phyloP scores from a whole-genome alignment of 176 grass and related monocot species.

The Triticum aestivum region DNA sequence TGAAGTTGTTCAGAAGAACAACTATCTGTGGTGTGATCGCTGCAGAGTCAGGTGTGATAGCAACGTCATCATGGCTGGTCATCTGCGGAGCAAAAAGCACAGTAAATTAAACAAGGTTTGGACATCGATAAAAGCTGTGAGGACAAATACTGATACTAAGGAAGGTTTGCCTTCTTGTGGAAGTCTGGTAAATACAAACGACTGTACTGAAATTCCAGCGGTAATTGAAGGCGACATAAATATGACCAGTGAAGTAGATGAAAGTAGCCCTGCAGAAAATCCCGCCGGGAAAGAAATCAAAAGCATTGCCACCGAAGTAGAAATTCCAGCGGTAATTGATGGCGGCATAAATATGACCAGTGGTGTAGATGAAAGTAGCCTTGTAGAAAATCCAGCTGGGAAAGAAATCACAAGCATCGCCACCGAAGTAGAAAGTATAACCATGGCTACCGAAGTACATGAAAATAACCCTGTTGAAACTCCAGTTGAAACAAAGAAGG shows the following conservation, averaged over 20 bases:
- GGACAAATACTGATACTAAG: slow-evolving; percentile 1
- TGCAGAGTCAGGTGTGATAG: slow-evolving; percentile 44
- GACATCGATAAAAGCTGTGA: slow-evolving; percentile 22
- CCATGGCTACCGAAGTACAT: background rate
- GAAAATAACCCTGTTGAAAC: background rate
- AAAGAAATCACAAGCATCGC: background rate
- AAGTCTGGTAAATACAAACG: background rate
- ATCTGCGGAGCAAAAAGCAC: slow-evolving; percentile 51
- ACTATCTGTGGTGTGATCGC: slow-evolving; percentile 34
- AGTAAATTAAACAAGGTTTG: slow-evolving; percentile 36
- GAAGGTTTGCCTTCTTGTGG: background rate
- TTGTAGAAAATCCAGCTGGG: background rate
- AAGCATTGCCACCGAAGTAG: too few species aligned
- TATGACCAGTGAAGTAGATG: background rate
- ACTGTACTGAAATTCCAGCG: background rate
- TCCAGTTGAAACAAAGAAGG: background rate
- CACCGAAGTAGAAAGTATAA: background rate
- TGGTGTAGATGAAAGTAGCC: background rate
- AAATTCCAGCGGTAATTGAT: slow-evolving; percentile 3
- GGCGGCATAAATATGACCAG: background rate
- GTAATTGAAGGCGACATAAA: background rate
- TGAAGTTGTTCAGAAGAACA: slow-evolving; percentile 35
- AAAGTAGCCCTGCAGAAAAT: background rate
- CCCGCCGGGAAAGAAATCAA: too few species aligned
- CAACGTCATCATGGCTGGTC: slow-evolving; percentile 25